A percentile compares a stretch with the other conserved stretches of the same genome.
These are phyloP conservation scores for Lichtheimia ramosa DNA, from an alignment of 371 early-diverging fungal genomes.

Conservation along the genomic window DNA sequence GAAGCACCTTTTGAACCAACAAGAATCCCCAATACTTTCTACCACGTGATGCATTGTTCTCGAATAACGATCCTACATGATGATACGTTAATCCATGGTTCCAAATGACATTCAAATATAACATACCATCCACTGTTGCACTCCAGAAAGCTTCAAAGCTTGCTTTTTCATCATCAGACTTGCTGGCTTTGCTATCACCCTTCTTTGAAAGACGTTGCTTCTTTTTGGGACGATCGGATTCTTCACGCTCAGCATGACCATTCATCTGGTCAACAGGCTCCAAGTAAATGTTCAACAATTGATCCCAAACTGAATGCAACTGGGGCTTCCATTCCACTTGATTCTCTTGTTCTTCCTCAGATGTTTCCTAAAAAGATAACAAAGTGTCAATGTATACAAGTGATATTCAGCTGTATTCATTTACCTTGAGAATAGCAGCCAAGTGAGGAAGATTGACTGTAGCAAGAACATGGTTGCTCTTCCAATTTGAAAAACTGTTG, in stretches of 20 bases:
- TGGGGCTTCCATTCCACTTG: slow-evolving; percentile 72
- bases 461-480: slow-evolving; percentile 52
- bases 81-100: background rate
- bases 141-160: slow-evolving; percentile 84
- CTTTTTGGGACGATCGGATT: slow-evolving; percentile 19
- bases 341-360: slow-evolving; percentile 39
- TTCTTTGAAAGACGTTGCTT: slow-evolving; percentile 16
- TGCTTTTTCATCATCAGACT: slow-evolving; percentile 25
- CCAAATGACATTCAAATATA: background rate
- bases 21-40: slow-evolving; percentile 89
- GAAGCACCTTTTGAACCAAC: slow-evolving; percentile 71
- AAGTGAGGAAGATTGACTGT: slow-evolving; percentile 57
- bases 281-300: slow-evolving; percentile 62
- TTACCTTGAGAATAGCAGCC: slow-evolving; percentile 57
- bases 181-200: slow-evolving; percentile 12
- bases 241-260: slow-evolving; percentile 17
- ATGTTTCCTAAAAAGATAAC: slow-evolving; percentile 1
- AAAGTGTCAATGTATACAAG: too few species aligned
- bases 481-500: slow-evolving; percentile 46
- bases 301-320: slow-evolving; percentile 82
- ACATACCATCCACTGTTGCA: slow-evolving; percentile 70
- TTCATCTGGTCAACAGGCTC: slow-evolving; percentile 5
- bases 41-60: slow-evolving; percentile 71
- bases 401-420: background rate
- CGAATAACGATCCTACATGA: slow-evolving; percentile 67